phyloP scores from a whole-genome alignment of 305 asterid genomes.

The Fraxinus floribunda region DNA sequence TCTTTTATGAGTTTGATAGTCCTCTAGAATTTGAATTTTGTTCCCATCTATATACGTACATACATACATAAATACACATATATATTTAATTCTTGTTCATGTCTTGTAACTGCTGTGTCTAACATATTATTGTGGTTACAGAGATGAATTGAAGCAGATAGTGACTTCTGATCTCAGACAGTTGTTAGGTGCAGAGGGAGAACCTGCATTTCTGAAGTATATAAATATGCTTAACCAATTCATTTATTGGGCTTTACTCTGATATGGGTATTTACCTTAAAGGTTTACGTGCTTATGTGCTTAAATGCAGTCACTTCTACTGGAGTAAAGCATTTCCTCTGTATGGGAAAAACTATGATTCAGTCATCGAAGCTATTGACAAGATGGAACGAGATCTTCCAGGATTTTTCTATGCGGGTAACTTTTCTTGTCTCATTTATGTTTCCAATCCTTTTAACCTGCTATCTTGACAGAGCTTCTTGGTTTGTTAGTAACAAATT shows the following conservation, averaged over 20 bases:
- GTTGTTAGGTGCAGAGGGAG: slow-evolving; percentile 83
- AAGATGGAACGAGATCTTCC: slow-evolving; percentile 81
- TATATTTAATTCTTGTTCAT: background rate
- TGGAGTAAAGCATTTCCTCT: slow-evolving; percentile 91
- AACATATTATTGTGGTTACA: slow-evolving; percentile 23
- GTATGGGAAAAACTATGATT: slow-evolving; percentile 62
- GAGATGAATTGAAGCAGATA: slow-evolving; percentile 72
- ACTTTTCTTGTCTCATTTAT: background rate
- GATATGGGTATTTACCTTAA: slow-evolving; percentile 20
- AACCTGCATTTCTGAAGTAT: slow-evolving; percentile 68
- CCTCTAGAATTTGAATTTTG: slow-evolving; percentile 3
- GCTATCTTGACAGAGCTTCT: background rate
- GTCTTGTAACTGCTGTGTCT: slow-evolving; percentile 18
- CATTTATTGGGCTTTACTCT: slow-evolving; percentile 10
- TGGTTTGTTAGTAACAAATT: background rate
- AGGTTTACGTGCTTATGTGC: slow-evolving; percentile 32
- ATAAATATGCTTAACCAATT: slow-evolving; percentile 20
- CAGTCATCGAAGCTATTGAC: slow-evolving; percentile 66
- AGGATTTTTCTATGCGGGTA: slow-evolving; percentile 88
- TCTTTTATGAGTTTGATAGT: background rate
- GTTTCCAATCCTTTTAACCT: background rate
- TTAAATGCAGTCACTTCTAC: slow-evolving; percentile 63
- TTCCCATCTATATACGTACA: background rate
- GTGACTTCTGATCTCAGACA: slow-evolving; percentile 78
- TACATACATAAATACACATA: no score